Evolutionary conservation across 2,329 filamentous ascomycete species (phyloP).

Genomic region (Pseudovirgaria hyperparasitica): DNA sequence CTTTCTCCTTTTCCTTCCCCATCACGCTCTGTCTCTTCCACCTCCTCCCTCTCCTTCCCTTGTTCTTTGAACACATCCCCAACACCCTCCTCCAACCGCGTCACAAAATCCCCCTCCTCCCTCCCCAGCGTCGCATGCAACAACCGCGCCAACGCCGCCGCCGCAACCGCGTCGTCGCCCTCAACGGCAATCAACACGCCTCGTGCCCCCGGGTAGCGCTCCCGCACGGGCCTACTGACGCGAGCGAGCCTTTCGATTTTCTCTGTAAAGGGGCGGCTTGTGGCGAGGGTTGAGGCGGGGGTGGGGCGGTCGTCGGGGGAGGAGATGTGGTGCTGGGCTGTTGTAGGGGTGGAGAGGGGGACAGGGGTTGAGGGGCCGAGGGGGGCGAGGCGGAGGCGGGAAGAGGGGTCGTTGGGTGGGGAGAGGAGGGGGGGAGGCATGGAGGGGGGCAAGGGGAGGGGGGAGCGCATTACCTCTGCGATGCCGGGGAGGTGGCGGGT

Average conservation of each 20-base stretch:
- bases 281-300: neutral
- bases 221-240: no score
- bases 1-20: conserved; percentile 10
- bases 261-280: no score
- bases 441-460: conserved; percentile 19
- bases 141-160: conserved; percentile 52
- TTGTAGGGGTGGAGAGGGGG: conserved; percentile 21
- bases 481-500: no score
- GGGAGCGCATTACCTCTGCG: no score
- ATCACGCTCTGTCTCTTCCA: conserved; percentile 40
- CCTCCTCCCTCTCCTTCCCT: conserved; percentile 63
- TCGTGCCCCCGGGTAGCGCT: conserved; percentile 35
- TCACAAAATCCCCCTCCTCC: conserved; percentile 38
- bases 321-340: conserved; percentile 40
- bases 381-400: conserved; percentile 29
- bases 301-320: conserved; percentile 24
- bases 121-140: conserved; percentile 42
- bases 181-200: conserved; percentile 77
- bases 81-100: conserved; percentile 38
- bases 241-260: no score
- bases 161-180: conserved; percentile 53
- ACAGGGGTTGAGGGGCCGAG: conserved; percentile 11
- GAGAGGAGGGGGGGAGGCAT: conserved; percentile 20
- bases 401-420: conserved; percentile 6
- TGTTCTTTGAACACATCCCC: conserved; percentile 57